A percentile compares a stretch with the other conserved stretches of the same genome.
These are phyloP conservation scores for Gracilariopsis chorda DNA, from an alignment of 23 red algal genomes.

Conservation along the genomic window DNA sequence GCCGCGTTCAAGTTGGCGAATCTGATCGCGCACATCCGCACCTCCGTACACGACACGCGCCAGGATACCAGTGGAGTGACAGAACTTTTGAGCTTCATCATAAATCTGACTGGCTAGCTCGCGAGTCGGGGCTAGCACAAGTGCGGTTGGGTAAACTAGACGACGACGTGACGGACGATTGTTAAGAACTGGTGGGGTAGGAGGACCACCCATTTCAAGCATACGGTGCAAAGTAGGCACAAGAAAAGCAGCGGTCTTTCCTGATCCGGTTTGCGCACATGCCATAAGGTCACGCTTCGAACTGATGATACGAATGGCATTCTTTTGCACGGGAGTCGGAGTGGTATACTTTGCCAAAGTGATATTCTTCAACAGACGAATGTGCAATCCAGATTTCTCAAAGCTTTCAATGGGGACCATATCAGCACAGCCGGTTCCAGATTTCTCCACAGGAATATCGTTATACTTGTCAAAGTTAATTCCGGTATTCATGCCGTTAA, in stretches of 20 bases:
- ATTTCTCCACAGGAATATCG: slow-evolving; percentile 97
- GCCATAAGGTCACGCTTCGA: slow-evolving; percentile 96
- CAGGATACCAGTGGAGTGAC: slow-evolving; percentile 81
- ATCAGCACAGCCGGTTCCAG: slow-evolving; percentile 64
- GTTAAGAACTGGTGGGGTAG: slow-evolving; percentile 22
- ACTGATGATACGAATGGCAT: slow-evolving; percentile 83
- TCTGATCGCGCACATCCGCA: slow-evolving; percentile 86
- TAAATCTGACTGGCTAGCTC: slow-evolving; percentile 96
- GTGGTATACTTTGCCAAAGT: slow-evolving; percentile 83
- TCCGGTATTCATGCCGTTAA: slow-evolving; percentile 89
- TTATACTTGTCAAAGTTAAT: slow-evolving; percentile 99
- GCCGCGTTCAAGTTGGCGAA: slow-evolving; percentile 80
- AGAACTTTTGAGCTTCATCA: slow-evolving; percentile 94
- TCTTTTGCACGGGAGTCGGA: slow-evolving; percentile 97
- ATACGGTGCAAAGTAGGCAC: slow-evolving; percentile 92
- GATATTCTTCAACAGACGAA: slow-evolving; percentile 87
- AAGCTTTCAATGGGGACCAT: slow-evolving; percentile 65
- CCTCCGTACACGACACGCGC: slow-evolving; percentile 94
- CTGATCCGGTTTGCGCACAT: slow-evolving; percentile 98
- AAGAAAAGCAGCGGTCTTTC: slow-evolving; percentile 98
- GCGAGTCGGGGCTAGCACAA: slow-evolving; percentile 94
- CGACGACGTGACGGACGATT: slow-evolving; percentile 26
- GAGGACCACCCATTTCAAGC: slow-evolving; percentile 80
- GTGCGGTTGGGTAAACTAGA: slow-evolving; percentile 69
- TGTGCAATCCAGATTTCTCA: slow-evolving; percentile 72